Evolutionary conservation across 169 alveolate genomes (phyloP).

Genomic region (Toxoplasma gondii): DNA sequence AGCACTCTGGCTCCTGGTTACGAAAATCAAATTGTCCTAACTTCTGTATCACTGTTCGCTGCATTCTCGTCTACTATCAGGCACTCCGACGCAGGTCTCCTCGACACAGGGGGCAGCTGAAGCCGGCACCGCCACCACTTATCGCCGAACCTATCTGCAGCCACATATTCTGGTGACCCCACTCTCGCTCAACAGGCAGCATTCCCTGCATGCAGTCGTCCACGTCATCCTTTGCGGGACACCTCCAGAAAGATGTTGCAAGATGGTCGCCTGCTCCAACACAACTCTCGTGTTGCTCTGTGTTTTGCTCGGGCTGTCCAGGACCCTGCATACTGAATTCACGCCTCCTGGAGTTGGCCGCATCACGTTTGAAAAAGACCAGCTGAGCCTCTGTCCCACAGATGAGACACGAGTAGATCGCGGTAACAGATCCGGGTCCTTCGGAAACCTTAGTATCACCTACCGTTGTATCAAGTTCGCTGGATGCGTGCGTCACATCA

Average conservation of each 20-base stretch:
- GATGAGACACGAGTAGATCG: not conserved
- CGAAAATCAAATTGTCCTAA: too few relatives aligned
- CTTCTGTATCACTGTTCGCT: too few relatives aligned
- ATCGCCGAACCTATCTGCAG: not conserved
- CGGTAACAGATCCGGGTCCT: not conserved
- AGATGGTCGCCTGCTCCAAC: not conserved
- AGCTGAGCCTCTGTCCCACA: not conserved
- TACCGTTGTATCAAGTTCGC: too few relatives aligned
- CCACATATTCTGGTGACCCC: not conserved
- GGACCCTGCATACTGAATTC: not conserved
- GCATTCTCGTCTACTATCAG: not conserved
- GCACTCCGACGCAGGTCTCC: not conserved
- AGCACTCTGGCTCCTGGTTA: too few relatives aligned
- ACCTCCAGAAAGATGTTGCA: not conserved
- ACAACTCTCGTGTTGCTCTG: not conserved
- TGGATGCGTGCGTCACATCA: too few relatives aligned
- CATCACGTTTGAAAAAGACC: not conserved
- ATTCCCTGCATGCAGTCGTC: too few relatives aligned
- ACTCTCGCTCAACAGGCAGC: not conserved
- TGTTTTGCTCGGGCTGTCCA: not conserved
- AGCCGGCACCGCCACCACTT: not conserved
- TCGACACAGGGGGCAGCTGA: conserved; percentile 3
- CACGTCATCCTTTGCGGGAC: not conserved
- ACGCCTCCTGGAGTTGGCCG: not conserved
- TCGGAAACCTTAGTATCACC: not conserved